phyloP scores from a whole-genome alignment of 2,329 filamentous ascomycete genomes.

The Alternaria sp. region DNA sequence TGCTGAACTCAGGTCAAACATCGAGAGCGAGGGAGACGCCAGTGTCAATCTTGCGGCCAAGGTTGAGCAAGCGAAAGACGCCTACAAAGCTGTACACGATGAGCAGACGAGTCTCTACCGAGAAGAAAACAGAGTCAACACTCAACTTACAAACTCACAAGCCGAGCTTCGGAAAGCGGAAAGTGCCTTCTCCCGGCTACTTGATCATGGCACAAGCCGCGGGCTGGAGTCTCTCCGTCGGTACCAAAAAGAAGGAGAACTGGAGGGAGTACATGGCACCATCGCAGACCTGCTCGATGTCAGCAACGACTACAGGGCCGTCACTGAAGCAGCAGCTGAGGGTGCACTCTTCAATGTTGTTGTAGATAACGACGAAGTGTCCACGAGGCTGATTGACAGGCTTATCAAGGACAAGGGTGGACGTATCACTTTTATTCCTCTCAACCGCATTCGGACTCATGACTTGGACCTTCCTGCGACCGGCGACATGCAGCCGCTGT shows the following conservation, averaged over 20 bases:
- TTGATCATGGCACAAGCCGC: constrained; percentile 87
- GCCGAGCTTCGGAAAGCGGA: constrained; percentile 82
- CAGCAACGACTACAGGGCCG: constrained; percentile 82
- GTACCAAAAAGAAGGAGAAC: constrained; percentile 79
- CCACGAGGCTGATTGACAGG: constrained; percentile 79
- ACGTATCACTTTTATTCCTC: constrained; percentile 91
- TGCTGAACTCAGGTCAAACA: constrained; percentile 71
- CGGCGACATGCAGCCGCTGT: constrained; percentile 85
- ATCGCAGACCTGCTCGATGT: constrained; percentile 93
- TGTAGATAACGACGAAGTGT: constrained; percentile 89
- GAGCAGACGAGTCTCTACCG: constrained; percentile 87
- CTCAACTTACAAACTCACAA: constrained; percentile 76
- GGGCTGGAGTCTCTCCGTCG: constrained; percentile 88
- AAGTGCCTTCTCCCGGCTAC: constrained; percentile 78
- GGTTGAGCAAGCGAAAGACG: constrained; percentile 79
- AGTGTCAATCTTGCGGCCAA: constrained; percentile 77
- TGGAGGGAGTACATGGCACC: constrained; percentile 90
- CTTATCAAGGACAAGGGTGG: constrained; percentile 83
- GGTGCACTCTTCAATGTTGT: constrained; percentile 95
- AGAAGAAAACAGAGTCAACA: constrained; percentile 87
- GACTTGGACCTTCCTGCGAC: constrained; percentile 81
- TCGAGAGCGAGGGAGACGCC: constrained; percentile 81
- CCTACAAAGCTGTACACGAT: constrained; percentile 80
- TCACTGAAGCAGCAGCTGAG: constrained; percentile 92
- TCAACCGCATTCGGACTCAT: constrained; percentile 79